Evolutionary conservation across 2,329 filamentous ascomycete species (phyloP).

Genomic region (Diplodia corticola): DNA sequence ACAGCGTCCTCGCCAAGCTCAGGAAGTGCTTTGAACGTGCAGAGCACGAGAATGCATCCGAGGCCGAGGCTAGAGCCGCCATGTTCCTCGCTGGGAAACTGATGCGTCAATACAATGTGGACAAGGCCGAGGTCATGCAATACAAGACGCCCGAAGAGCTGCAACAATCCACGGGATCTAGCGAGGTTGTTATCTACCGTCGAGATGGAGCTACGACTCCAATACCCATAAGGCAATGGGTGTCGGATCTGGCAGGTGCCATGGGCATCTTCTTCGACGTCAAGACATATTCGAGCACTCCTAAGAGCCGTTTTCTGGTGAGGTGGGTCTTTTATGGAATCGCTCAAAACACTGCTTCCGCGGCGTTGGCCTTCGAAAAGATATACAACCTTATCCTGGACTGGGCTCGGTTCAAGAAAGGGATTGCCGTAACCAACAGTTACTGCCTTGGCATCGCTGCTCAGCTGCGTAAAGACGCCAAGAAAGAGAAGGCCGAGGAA

Average conservation of each 20-base stretch:
- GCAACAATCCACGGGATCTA: constrained; percentile 20
- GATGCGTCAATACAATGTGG: constrained; percentile 26
- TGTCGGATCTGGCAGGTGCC: neutral
- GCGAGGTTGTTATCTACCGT: constrained; percentile 21
- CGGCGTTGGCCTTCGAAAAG: constrained; percentile 31
- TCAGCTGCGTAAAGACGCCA: constrained; percentile 8
- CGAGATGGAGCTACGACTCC: constrained; percentile 11
- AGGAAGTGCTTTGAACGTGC: constrained; percentile 25
- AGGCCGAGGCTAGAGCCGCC: constrained; percentile 12
- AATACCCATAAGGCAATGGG: neutral
- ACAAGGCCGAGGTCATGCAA: constrained; percentile 25
- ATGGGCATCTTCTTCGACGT: neutral
- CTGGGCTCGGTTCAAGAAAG: constrained; percentile 25
- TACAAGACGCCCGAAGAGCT: constrained; percentile 22
- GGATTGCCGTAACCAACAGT: constrained; percentile 18
- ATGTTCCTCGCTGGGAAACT: constrained; percentile 19
- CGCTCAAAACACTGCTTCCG: constrained; percentile 28
- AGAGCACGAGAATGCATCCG: constrained; percentile 13
- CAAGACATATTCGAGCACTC: constrained; percentile 29
- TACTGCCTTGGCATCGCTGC: constrained; percentile 26
- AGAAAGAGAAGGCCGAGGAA: constrained; percentile 22
- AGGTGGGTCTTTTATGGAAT: constrained; percentile 29
- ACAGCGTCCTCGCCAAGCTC: constrained; percentile 21
- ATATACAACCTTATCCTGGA: constrained; percentile 28
- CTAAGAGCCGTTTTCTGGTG: constrained; percentile 14